Conservation (phyloP, 2,329 filamentous ascomycete species). For the Aspergillus versicolor region DNA sequence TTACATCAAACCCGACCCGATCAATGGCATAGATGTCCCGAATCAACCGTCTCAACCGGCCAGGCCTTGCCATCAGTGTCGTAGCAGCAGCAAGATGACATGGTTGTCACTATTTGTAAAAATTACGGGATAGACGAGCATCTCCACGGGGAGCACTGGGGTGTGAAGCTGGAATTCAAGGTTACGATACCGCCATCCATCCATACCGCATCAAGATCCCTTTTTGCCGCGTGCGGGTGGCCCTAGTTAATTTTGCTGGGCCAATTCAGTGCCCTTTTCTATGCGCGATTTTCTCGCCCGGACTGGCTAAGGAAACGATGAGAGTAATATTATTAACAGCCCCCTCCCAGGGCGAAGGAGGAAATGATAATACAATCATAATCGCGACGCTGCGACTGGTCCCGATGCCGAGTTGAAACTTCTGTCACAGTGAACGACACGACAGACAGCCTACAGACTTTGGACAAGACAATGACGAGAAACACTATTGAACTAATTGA, state of each 20-base stretch:
- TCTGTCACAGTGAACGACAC: neutral
- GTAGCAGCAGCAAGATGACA: neutral
- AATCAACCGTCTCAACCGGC: neutral
- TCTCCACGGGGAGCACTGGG: slow-evolving; percentile 3
- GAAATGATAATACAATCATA: slow-evolving; percentile 2
- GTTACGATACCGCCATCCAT: slow-evolving; percentile 14
- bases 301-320: slow-evolving; percentile 15
- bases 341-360: neutral
- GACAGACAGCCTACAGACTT: neutral
- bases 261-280: slow-evolving; percentile 17
- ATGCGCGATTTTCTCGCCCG: slow-evolving; percentile 27
- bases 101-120: slow-evolving; percentile 2
- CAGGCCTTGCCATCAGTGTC: too few species aligned
- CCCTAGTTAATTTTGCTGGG: slow-evolving; percentile 22
- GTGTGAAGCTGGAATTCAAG: slow-evolving; percentile 1
- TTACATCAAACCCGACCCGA: neutral
- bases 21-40: neutral
- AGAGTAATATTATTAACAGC: slow-evolving; percentile 13
- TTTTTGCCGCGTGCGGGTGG: slow-evolving; percentile 24
- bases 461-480: slow-evolving; percentile 14
- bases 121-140: slow-evolving; percentile 5
- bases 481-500: slow-evolving; percentile 7
- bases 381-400: slow-evolving; percentile 6
- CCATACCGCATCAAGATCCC: slow-evolving; percentile 11
- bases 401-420: slow-evolving; percentile 2